phyloP scores from a whole-genome alignment of 257 asterid genomes.

The Handroanthus guayacan region DNA sequence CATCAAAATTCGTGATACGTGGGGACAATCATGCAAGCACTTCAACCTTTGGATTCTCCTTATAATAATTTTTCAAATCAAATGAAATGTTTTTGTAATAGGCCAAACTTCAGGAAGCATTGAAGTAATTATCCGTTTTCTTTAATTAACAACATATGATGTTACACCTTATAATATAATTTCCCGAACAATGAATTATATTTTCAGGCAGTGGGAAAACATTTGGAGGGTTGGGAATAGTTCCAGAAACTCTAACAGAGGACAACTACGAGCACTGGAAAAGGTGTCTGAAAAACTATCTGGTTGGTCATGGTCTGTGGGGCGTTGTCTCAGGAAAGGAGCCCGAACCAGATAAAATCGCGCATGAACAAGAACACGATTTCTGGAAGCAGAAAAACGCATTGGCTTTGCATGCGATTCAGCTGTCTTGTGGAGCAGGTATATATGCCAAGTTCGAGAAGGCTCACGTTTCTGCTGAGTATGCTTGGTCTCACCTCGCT shows the following conservation, averaged over 20 bases:
- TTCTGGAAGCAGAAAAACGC: slow-evolving; percentile 53
- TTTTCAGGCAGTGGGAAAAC: background rate
- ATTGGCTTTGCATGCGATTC: slow-evolving; percentile 55
- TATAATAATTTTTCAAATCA: too few relatives aligned
- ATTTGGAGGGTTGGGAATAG: slow-evolving; percentile 37
- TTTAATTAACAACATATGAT: too few relatives aligned
- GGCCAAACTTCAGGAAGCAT: too few relatives aligned
- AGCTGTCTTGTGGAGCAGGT: slow-evolving; percentile 48
- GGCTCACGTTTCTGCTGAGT: slow-evolving; percentile 38
- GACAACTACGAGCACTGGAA: slow-evolving; percentile 54
- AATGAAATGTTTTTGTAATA: too few relatives aligned
- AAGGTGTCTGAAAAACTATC: slow-evolving; percentile 46
- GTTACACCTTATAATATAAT: background rate
- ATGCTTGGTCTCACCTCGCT: slow-evolving; percentile 51
- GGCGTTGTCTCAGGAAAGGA: slow-evolving; percentile 53
- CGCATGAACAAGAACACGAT: slow-evolving; percentile 32
- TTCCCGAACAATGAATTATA: background rate
- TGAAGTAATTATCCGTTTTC: too few relatives aligned
- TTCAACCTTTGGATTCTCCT: too few relatives aligned
- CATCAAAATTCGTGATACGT: too few relatives aligned
- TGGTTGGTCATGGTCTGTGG: slow-evolving; percentile 55
- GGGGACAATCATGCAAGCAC: too few relatives aligned
- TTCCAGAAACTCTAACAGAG: slow-evolving; percentile 44
- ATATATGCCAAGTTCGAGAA: slow-evolving; percentile 43
- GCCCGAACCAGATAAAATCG: slow-evolving; percentile 36